Percentiles rank a stretch among this genome's conserved stretches.
phyloP scores from a whole-genome alignment of 108 stramenopile species.

The Cyclotella sp. region DNA sequence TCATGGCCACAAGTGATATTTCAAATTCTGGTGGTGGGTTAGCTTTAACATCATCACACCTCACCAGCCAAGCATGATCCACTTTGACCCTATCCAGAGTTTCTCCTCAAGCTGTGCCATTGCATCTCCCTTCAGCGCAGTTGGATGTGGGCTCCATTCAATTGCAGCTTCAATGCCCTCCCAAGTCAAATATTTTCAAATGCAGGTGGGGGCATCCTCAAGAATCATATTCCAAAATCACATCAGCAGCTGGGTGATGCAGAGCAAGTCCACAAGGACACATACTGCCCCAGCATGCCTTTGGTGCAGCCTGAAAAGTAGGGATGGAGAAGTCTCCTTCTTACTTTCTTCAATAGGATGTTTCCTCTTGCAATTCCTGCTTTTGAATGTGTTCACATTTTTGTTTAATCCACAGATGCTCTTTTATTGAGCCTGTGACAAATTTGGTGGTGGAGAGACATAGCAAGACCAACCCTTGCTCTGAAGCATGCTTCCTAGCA shows the following conservation, averaged over 20 bases:
- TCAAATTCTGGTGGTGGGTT: slow-evolving; percentile 3
- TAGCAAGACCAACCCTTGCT: too few relatives aligned
- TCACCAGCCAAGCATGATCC: neutral
- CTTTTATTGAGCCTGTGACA: too few relatives aligned
- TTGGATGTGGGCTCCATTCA: slow-evolving; percentile 13
- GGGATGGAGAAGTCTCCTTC: too few relatives aligned
- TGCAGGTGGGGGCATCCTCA: slow-evolving; percentile 5
- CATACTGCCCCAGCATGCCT: too few relatives aligned
- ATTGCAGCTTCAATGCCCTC: slow-evolving; percentile 21
- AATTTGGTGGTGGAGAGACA: too few relatives aligned
- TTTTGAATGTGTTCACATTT: too few relatives aligned
- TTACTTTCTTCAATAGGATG: too few relatives aligned
- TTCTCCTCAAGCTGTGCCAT: neutral
- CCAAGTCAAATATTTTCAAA: slow-evolving; percentile 4
- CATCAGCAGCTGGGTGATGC: slow-evolving; percentile 7
- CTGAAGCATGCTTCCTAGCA: too few relatives aligned
- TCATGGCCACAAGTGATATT: slow-evolving; percentile 6
- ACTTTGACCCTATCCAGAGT: neutral
- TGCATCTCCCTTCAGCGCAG: slow-evolving; percentile 14
- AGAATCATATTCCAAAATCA: slow-evolving; percentile 10
- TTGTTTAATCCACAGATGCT: too few relatives aligned
- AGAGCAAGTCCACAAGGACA: neutral
- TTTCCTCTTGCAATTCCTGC: too few relatives aligned
- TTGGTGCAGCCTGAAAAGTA: too few relatives aligned
- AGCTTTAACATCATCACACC: slow-evolving; percentile 14